Conservation (phyloP, 164 flowering plant genomes). For the Nelumbo lutea region DNA sequence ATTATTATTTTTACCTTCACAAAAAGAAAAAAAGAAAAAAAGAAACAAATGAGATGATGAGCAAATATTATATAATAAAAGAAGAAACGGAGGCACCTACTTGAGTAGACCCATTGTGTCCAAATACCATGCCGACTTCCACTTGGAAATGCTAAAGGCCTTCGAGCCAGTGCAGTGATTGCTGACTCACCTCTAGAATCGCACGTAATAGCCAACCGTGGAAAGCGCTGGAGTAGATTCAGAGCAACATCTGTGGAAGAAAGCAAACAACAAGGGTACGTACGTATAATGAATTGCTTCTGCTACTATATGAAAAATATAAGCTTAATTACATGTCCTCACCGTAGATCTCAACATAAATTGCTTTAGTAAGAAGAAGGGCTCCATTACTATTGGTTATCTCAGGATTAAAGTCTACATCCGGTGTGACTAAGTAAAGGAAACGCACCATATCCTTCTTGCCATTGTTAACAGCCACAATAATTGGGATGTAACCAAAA, state of each 20-base stretch:
- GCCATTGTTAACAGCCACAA: slow-evolving; percentile 9
- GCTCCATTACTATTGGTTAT: background rate
- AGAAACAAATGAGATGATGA: too few relatives aligned
- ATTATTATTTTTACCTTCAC: too few relatives aligned
- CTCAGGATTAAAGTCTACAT: background rate
- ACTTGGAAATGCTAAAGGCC: too few relatives aligned
- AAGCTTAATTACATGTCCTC: too few relatives aligned
- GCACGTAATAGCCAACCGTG: background rate
- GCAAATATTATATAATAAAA: too few relatives aligned
- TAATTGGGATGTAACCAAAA: background rate
- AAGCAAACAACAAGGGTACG: background rate
- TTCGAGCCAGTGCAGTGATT: background rate
- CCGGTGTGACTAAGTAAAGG: background rate
- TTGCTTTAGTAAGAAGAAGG: background rate
- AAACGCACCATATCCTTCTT: slow-evolving; percentile 12
- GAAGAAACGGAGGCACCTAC: too few relatives aligned
- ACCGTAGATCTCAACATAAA: background rate
- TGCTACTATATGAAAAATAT: too few relatives aligned
- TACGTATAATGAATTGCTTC: background rate
- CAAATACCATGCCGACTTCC: too few relatives aligned
- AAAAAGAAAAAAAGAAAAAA: too few relatives aligned
- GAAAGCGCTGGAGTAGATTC: slow-evolving; percentile 2
- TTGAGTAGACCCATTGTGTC: too few relatives aligned
- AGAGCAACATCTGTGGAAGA: slow-evolving; percentile 5
- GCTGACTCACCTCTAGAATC: background rate